A percentile compares a stretch with the other conserved stretches of the same genome.
phyloP scores from a whole-genome alignment of 1,284 basidiomycete genomes.

The Marasmius fiardii region DNA sequence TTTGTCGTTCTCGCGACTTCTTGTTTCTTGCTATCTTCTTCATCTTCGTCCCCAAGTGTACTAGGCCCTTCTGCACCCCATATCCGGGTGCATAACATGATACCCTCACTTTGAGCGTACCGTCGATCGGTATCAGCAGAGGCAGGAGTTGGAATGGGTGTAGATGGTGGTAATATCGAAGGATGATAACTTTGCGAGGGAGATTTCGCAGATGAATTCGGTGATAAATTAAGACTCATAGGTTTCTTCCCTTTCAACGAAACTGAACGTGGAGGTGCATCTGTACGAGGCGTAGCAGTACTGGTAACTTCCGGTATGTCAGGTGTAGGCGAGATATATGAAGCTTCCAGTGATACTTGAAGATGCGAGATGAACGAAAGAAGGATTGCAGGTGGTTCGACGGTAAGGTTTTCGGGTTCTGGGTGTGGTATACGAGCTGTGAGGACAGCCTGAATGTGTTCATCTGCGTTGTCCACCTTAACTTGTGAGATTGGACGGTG shows the following conservation, averaged over 20 bases:
- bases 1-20: not conserved
- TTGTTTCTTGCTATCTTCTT: not conserved
- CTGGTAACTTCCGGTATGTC: slow-evolving; percentile 16
- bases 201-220: slow-evolving; percentile 25
- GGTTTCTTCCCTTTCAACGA: slow-evolving; percentile 31
- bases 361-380: slow-evolving; percentile 67
- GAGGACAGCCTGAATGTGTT: slow-evolving; percentile 71
- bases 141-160: slow-evolving; percentile 72
- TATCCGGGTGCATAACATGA: slow-evolving; percentile 61
- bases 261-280: slow-evolving; percentile 42
- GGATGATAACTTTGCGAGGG: slow-evolving; percentile 35
- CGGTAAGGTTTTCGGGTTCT: slow-evolving; percentile 25
- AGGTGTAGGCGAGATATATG: slow-evolving; percentile 66
- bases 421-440: slow-evolving; percentile 49
- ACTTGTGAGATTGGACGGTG: not conserved
- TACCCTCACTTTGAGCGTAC: slow-evolving; percentile 77
- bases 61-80: slow-evolving; percentile 48
- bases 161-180: slow-evolving; percentile 70
- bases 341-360: slow-evolving; percentile 77
- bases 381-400: slow-evolving; percentile 50
- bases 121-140: slow-evolving; percentile 65
- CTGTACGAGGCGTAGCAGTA: slow-evolving; percentile 37
- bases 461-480: slow-evolving; percentile 41
- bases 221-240: slow-evolving; percentile 9
- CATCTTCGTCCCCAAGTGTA: slow-evolving; percentile 6